Conservation (phyloP, 2,329 filamentous ascomycete species). For the Botrytis byssoidea region DNA sequence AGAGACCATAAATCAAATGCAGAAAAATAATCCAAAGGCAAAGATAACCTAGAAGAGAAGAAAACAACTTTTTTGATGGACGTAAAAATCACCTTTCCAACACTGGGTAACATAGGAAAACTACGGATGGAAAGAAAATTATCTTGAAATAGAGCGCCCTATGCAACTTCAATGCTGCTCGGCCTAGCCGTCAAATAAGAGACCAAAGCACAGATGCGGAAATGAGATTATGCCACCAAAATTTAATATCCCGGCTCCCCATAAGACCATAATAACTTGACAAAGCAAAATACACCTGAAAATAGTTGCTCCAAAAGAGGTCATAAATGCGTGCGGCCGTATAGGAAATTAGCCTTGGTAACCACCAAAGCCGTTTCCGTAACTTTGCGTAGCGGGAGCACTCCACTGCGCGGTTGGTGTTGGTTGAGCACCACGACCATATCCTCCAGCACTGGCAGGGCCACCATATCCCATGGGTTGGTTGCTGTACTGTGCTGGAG, state of each 20-base stretch:
- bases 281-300: conserved; percentile 27
- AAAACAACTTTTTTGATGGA: conserved; percentile 39
- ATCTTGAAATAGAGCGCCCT: conserved; percentile 34
- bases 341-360: conserved; percentile 55
- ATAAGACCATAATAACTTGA: conserved; percentile 26
- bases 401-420: conserved; percentile 41
- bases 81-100: conserved; percentile 37
- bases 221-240: conserved; percentile 30
- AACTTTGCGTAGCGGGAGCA: conserved; percentile 59
- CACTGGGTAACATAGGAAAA: conserved; percentile 34
- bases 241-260: conserved; percentile 33
- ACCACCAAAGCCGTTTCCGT: conserved; percentile 60
- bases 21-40: conserved; percentile 32
- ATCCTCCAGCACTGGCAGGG: conserved; percentile 76
- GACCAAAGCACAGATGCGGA: conserved; percentile 32
- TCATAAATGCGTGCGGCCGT: conserved; percentile 15
- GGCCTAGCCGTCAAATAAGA: conserved; percentile 31
- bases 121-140: conserved; percentile 33
- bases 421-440: conserved; percentile 67
- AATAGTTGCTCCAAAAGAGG: conserved; percentile 21
- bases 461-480: conserved; percentile 72
- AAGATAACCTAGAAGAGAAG: conserved; percentile 38
- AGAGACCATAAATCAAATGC: conserved; percentile 36
- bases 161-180: conserved; percentile 36
- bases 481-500: conserved; percentile 60